phyloP scores from a whole-genome alignment of 106 monocot genomes.

The Vanilla planifolia region DNA sequence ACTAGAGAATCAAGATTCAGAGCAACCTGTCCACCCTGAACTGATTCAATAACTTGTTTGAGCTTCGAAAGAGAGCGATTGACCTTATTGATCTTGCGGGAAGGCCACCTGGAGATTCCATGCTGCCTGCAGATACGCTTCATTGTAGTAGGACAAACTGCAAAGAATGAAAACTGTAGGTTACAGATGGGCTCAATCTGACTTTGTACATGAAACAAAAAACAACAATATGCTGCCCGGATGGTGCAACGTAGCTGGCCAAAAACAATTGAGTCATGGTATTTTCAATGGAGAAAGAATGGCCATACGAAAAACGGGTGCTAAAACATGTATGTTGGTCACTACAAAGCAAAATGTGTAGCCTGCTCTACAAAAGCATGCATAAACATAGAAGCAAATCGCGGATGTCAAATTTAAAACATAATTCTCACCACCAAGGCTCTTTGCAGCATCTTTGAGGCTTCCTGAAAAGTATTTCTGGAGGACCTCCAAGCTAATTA shows the following conservation, averaged over 20 bases:
- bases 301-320: background rate
- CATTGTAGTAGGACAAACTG: conserved; percentile 78
- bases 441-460: conserved; percentile 62
- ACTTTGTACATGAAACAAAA: background rate
- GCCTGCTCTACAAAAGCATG: too few relatives aligned
- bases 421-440: conserved; percentile 50
- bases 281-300: background rate
- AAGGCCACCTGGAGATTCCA: conserved; percentile 68
- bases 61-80: conserved; percentile 61
- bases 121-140: conserved; percentile 75
- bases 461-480: conserved; percentile 59
- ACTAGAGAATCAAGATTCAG: conserved; percentile 43
- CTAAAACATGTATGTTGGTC: too few relatives aligned
- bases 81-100: conserved; percentile 74
- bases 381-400: too few relatives aligned
- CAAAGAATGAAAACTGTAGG: conserved; percentile 6
- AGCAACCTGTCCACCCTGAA: conserved; percentile 39
- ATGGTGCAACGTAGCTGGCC: too few relatives aligned
- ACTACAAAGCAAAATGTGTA: too few relatives aligned
- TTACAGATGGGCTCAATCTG: background rate
- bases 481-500: conserved; percentile 60
- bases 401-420: too few relatives aligned
- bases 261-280: background rate
- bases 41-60: conserved; percentile 62
- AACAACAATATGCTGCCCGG: too few relatives aligned